phyloP scores from a whole-genome alignment of 2,329 filamentous ascomycete genomes.

The Trichoderma koningii region DNA sequence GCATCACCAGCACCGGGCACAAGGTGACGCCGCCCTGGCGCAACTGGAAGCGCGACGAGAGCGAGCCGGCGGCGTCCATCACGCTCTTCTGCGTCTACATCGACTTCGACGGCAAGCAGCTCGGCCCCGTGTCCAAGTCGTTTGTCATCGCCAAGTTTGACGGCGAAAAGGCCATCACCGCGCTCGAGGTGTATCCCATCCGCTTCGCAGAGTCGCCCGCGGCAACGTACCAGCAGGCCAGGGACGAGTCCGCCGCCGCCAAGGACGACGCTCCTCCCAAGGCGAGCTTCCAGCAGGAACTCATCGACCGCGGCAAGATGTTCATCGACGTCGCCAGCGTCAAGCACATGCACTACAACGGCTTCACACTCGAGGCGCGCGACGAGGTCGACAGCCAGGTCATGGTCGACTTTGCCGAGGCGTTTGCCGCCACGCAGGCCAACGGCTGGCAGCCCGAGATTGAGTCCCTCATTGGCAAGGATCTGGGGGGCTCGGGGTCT shows the following conservation, averaged over 20 bases:
- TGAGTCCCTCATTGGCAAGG: slow-evolving; percentile 1
- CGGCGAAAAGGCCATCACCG: slow-evolving; percentile 32
- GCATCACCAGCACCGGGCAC: slow-evolving; percentile 20
- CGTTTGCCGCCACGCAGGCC: neutral
- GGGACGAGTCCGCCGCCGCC: neutral
- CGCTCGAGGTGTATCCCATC: slow-evolving; percentile 36
- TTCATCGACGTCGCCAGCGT: slow-evolving; percentile 31
- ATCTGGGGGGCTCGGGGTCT: neutral
- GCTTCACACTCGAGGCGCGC: slow-evolving; percentile 1
- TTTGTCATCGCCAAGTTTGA: slow-evolving; percentile 36
- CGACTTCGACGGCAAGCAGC: slow-evolving; percentile 38
- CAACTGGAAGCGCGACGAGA: slow-evolving; percentile 9
- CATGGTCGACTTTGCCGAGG: slow-evolving; percentile 26
- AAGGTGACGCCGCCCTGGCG: neutral
- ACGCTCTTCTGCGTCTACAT: slow-evolving; percentile 33
- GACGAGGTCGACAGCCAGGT: slow-evolving; percentile 28
- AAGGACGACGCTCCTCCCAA: neutral
- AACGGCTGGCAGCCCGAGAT: slow-evolving; percentile 8
- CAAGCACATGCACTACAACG: slow-evolving; percentile 37
- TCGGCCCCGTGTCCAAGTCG: slow-evolving; percentile 34
- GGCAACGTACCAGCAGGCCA: neutral
- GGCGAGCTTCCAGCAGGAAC: slow-evolving; percentile 21
- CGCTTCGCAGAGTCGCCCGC: slow-evolving; percentile 10
- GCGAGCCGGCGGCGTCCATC: slow-evolving; percentile 1
- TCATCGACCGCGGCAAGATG: slow-evolving; percentile 31